These are phyloP conservation scores for Plantago major DNA, from an alignment of 257 asterid species.

Conservation along the genomic window DNA sequence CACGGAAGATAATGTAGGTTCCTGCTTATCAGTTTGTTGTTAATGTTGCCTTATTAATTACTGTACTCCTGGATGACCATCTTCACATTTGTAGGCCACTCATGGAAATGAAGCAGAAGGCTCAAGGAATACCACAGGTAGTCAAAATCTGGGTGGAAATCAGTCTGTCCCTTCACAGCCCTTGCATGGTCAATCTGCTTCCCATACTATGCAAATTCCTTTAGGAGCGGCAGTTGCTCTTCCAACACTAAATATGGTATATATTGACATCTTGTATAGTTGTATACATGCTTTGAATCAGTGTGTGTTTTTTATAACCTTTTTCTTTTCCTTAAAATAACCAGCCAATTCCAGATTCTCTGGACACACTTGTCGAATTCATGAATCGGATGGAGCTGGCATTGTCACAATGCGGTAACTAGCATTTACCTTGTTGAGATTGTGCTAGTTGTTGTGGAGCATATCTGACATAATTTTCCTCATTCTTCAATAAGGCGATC, in stretches of 20 bases:
- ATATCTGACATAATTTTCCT: slow-evolving; percentile 10
- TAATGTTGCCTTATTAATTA: neutral
- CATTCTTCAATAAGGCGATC: slow-evolving; percentile 37
- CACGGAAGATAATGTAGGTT: neutral
- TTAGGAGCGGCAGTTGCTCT: slow-evolving; percentile 56
- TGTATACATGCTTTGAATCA: slow-evolving; percentile 3
- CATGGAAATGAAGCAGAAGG: slow-evolving; percentile 56
- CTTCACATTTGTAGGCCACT: slow-evolving; percentile 31
- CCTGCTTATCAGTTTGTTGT: neutral
- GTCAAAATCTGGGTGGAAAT: slow-evolving; percentile 54
- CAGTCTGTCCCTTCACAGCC: slow-evolving; percentile 52
- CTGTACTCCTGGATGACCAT: slow-evolving; percentile 2
- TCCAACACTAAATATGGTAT: slow-evolving; percentile 72
- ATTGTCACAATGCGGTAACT: slow-evolving; percentile 59
- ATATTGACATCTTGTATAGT: neutral
- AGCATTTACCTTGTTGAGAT: slow-evolving; percentile 13
- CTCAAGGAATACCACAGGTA: slow-evolving; percentile 37
- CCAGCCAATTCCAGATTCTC: slow-evolving; percentile 92
- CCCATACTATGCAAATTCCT: slow-evolving; percentile 57
- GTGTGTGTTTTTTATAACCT: neutral
- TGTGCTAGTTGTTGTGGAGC: slow-evolving; percentile 10
- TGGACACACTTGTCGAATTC: slow-evolving; percentile 74
- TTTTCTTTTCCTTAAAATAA: slow-evolving; percentile 14
- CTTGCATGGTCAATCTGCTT: slow-evolving; percentile 46
- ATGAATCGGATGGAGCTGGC: slow-evolving; percentile 75